Evolutionary conservation across 2,329 filamentous ascomycete species (phyloP).

Genomic region (Paracorniculantispora psalliotae): DNA sequence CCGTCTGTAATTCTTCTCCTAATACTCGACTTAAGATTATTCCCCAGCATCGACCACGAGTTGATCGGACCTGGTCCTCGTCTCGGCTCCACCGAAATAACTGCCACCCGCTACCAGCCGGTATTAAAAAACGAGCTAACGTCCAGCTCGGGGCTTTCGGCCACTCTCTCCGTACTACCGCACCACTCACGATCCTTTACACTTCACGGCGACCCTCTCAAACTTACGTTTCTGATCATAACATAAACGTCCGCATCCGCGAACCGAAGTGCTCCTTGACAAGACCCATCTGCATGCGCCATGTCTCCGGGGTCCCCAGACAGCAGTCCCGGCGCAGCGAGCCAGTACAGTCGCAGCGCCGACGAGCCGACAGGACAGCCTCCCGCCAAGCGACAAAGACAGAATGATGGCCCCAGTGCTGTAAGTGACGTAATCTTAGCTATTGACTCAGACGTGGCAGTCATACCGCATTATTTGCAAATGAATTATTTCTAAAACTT

Average conservation of each 20-base stretch:
- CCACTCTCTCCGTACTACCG: slow-evolving; percentile 1
- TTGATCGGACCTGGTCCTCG: not conserved
- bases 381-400: slow-evolving; percentile 2
- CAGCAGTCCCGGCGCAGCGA: not conserved
- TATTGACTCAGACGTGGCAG: not conserved
- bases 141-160: slow-evolving; percentile 8
- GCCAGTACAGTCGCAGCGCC: not conserved
- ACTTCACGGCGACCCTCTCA: not conserved
- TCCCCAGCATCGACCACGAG: not conserved
- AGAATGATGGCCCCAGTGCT: not conserved
- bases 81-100: not conserved
- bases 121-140: not conserved
- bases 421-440: not conserved
- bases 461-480: not conserved
- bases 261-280: not conserved
- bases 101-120: not conserved
- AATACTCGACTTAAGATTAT: not conserved
- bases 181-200: slow-evolving; percentile 2
- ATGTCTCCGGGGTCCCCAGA: slow-evolving; percentile 6
- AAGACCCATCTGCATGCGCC: not conserved
- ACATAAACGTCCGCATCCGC: not conserved
- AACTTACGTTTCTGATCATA: not conserved
- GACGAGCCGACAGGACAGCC: not conserved
- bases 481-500: not conserved
- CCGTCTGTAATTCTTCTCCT: not conserved